These are phyloP conservation scores for Zymoseptoria pseudotritici DNA, from an alignment of 2,329 filamentous ascomycete species.

Conservation along the genomic window DNA sequence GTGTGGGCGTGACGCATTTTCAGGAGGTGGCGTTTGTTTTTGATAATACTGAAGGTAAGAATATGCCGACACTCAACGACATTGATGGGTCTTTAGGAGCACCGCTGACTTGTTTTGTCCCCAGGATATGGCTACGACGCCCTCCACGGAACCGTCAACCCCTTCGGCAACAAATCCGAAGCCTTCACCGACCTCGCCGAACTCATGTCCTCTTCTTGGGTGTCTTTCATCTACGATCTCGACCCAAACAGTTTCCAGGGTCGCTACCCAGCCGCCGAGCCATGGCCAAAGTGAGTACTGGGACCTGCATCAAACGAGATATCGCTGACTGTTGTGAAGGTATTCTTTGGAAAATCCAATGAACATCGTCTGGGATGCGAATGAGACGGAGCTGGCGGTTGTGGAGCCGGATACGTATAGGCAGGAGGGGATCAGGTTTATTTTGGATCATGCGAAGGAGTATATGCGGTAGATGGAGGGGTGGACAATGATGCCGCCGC, in stretches of 20 bases:
- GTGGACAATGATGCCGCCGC: too few relatives aligned
- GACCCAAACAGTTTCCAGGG: constrained; percentile 32
- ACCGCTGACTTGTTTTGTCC: constrained; percentile 4
- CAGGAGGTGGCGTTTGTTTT: constrained; percentile 39
- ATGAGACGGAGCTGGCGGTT: constrained; percentile 28
- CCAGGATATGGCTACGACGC: constrained; percentile 35
- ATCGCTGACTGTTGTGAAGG: too few relatives aligned
- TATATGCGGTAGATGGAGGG: constrained; percentile 7
- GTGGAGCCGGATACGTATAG: constrained; percentile 40
- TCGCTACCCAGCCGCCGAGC: constrained; percentile 12
- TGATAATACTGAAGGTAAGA: background rate
- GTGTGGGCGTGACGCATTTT: constrained; percentile 48
- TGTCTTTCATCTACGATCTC: constrained; percentile 37
- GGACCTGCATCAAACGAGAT: too few relatives aligned
- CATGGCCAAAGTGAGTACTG: constrained; percentile 30
- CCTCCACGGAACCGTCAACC: constrained; percentile 25
- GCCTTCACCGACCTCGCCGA: constrained; percentile 34
- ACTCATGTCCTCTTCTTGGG: constrained; percentile 41
- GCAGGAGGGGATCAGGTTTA: constrained; percentile 38
- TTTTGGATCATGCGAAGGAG: constrained; percentile 27
- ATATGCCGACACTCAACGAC: too few relatives aligned
- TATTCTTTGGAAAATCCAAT: constrained; percentile 31
- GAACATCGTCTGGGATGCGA: constrained; percentile 43
- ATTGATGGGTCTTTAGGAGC: too few relatives aligned
- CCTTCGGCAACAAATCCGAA: constrained; percentile 30